Conservation (phyloP, 1,284 basidiomycete genomes). For the Pyrrhoderma noxium region DNA sequence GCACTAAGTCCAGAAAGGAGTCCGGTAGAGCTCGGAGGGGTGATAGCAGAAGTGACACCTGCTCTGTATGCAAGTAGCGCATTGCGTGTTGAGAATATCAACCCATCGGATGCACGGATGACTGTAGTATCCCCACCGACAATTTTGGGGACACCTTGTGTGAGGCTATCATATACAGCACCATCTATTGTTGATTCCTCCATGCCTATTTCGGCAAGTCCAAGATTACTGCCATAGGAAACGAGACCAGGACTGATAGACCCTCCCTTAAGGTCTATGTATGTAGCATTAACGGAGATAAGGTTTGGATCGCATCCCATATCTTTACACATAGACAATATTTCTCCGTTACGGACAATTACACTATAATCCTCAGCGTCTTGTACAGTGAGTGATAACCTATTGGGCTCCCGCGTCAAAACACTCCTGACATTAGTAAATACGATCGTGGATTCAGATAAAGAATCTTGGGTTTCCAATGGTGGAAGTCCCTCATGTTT, state of each 20-base stretch:
- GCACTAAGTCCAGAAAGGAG: slow-evolving; percentile 64
- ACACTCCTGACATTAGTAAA: slow-evolving; percentile 55
- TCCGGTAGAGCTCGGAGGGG: slow-evolving; percentile 46
- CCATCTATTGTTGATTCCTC: slow-evolving; percentile 71
- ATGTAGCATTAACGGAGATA: slow-evolving; percentile 18
- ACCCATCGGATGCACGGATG: slow-evolving; percentile 65
- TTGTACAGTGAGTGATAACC: slow-evolving; percentile 21
- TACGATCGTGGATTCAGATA: slow-evolving; percentile 33
- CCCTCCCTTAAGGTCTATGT: slow-evolving; percentile 45
- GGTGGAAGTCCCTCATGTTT: slow-evolving; percentile 24
- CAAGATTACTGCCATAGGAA: slow-evolving; percentile 53
- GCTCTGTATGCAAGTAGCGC: slow-evolving; percentile 57
- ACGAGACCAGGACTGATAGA: slow-evolving; percentile 52
- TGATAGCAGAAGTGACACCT: slow-evolving; percentile 55
- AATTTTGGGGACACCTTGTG: slow-evolving; percentile 34
- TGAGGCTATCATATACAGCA: slow-evolving; percentile 42
- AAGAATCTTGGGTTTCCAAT: slow-evolving; percentile 14
- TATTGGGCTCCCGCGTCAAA: slow-evolving; percentile 30
- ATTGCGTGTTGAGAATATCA: slow-evolving; percentile 64
- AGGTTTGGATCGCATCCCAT: slow-evolving; percentile 19
- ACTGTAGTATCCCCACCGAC: slow-evolving; percentile 43
- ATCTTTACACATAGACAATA: slow-evolving; percentile 20
- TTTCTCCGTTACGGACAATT: slow-evolving; percentile 37
- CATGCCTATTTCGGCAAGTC: slow-evolving; percentile 50
- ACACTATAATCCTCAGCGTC: slow-evolving; percentile 23